phyloP scores from a whole-genome alignment of 2,329 filamentous ascomycete species.

The Xylariales sp. region DNA sequence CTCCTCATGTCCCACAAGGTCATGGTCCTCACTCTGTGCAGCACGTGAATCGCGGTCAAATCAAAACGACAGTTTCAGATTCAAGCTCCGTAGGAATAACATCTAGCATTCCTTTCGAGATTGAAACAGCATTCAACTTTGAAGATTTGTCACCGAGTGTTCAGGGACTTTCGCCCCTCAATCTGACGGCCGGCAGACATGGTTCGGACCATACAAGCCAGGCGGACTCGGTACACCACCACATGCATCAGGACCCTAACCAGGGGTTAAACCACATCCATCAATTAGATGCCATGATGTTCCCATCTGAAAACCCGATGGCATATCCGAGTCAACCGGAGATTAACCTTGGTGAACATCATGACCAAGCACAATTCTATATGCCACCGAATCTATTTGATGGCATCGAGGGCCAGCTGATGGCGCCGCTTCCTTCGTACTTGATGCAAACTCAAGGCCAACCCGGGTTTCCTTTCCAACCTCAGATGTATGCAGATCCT shows the following conservation, averaged over 20 bases:
- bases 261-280: conserved; percentile 47
- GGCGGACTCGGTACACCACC: neutral
- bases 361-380: conserved; percentile 41
- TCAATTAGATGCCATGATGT: conserved; percentile 76
- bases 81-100: no score
- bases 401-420: conserved; percentile 69
- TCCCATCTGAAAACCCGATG: conserved; percentile 72
- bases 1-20: no score
- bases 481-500: conserved; percentile 39
- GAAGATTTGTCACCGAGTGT: conserved; percentile 14
- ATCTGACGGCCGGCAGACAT: conserved; percentile 3
- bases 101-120: conserved; percentile 1
- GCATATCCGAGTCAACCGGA: conserved; percentile 75
- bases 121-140: conserved; percentile 3
- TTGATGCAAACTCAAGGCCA: conserved; percentile 52
- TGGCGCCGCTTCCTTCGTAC: conserved; percentile 68
- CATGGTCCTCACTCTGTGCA: no score
- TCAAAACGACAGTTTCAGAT: no score
- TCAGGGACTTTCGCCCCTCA: conserved; percentile 7
- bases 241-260: conserved; percentile 14
- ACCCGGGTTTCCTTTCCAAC: conserved; percentile 35
- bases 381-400: conserved; percentile 48
- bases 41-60: no score
- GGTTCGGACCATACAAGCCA: neutral
- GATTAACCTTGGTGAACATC: conserved; percentile 48